These are phyloP conservation scores for Populus ilicifolia DNA, from an alignment of 345 rosid species.

Conservation along the genomic window DNA sequence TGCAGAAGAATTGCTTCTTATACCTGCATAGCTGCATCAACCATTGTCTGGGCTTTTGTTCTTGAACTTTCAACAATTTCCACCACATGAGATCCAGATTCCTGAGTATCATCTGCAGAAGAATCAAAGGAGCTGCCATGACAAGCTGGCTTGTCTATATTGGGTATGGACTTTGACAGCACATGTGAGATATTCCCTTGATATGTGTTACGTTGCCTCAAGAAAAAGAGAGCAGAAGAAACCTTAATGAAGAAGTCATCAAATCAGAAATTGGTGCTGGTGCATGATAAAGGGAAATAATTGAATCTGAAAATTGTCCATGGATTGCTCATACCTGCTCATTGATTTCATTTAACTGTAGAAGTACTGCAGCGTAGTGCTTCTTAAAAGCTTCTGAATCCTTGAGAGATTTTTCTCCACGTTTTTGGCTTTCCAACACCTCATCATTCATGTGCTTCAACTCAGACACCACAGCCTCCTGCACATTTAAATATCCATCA, in stretches of 20 bases:
- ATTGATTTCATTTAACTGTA: conserved; percentile 64
- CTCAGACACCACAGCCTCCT: conserved; percentile 73
- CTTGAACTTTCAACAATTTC: conserved; percentile 72
- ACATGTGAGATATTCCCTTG: conserved; percentile 39
- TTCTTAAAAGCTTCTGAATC: conserved; percentile 68
- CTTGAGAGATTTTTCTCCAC: conserved; percentile 45
- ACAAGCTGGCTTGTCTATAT: conserved; percentile 40
- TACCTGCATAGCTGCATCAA: conserved; percentile 67
- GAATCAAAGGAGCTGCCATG: conserved; percentile 37
- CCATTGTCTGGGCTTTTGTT: conserved; percentile 62
- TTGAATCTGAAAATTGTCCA: conserved; percentile 12
- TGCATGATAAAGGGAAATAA: conserved; percentile 8
- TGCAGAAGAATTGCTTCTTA: neutral
- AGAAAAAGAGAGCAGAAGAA: conserved; percentile 60
- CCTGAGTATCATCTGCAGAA: conserved; percentile 41
- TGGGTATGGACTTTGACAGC: conserved; percentile 26
- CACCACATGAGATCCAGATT: conserved; percentile 54
- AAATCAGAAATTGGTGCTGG: conserved; percentile 3
- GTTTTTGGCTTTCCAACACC: conserved; percentile 57
- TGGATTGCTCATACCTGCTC: conserved; percentile 29
- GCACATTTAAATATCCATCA: conserved; percentile 28
- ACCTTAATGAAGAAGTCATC: conserved; percentile 42
- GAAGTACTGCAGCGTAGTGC: conserved; percentile 73
- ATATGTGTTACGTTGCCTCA: conserved; percentile 78
- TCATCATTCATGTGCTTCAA: conserved; percentile 65